Conservation (phyloP, 2,329 filamentous ascomycete species). For the Aurifilum marmelostoma region DNA sequence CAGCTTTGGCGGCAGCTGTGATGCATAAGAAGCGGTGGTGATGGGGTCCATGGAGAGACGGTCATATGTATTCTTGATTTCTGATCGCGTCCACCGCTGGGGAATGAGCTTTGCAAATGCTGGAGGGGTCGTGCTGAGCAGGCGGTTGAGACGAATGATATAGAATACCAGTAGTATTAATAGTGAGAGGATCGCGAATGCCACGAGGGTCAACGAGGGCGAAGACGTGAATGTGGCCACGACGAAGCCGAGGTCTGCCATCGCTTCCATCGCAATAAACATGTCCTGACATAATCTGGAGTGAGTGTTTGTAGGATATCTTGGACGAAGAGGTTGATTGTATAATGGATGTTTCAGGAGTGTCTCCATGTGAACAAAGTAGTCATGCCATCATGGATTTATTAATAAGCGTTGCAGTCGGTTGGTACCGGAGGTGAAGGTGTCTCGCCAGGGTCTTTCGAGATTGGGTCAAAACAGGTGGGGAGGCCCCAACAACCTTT, state of each 20-base stretch:
- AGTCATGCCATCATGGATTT: conserved; percentile 4
- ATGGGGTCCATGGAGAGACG: conserved; percentile 37
- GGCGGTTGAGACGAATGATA: conserved; percentile 37
- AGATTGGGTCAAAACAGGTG: neutral
- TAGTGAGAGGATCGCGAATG: neutral
- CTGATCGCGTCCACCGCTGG: conserved; percentile 39
- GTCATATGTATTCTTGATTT: conserved; percentile 38
- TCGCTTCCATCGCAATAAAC: neutral
- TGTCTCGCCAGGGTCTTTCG: neutral
- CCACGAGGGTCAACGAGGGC: neutral
- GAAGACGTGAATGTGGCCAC: neutral
- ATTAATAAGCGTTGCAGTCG: neutral
- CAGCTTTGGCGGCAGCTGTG: conserved; percentile 39
- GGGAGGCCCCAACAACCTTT: neutral
- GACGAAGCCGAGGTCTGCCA: too few relatives aligned
- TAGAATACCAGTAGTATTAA: conserved; percentile 24
- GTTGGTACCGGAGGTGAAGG: neutral
- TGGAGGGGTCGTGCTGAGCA: conserved; percentile 38
- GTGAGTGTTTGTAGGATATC: neutral
- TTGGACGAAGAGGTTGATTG: neutral
- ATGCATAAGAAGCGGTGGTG: conserved; percentile 33
- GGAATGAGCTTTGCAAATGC: conserved; percentile 35
- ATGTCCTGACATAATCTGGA: neutral
- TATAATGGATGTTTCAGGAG: neutral
- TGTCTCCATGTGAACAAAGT: neutral